Conservation (phyloP, 1,284 basidiomycete genomes). For the Pascua sp. region DNA sequence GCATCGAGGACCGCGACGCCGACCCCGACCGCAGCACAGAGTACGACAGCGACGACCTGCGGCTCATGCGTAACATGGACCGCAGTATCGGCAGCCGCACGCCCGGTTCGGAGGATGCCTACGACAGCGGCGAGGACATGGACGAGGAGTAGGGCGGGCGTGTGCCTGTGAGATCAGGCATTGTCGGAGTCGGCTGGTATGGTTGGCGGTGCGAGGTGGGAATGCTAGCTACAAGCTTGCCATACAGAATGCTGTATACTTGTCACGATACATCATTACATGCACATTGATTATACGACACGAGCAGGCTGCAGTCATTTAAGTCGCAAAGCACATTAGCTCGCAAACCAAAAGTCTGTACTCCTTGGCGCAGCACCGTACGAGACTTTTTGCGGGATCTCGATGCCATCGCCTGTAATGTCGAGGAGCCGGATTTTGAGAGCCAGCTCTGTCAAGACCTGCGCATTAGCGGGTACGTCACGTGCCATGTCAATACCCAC, state of each 20-base stretch:
- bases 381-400: slow-evolving; percentile 64
- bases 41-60: slow-evolving; percentile 18
- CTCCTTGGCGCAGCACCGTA: slow-evolving; percentile 62
- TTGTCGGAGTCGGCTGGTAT: too few relatives aligned
- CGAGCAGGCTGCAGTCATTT: too few relatives aligned
- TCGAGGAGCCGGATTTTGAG: slow-evolving; percentile 90
- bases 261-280: too few relatives aligned
- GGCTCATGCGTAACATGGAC: slow-evolving; percentile 19
- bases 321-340: slow-evolving; percentile 11
- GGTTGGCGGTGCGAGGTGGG: too few relatives aligned
- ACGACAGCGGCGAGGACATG: slow-evolving; percentile 6
- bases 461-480: neutral
- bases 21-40: slow-evolving; percentile 20
- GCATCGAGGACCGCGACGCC: slow-evolving; percentile 15
- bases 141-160: slow-evolving; percentile 15
- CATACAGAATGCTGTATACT: too few relatives aligned
- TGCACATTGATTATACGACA: too few relatives aligned
- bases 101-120: too few relatives aligned
- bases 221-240: too few relatives aligned
- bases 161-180: neutral
- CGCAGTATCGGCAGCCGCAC: slow-evolving; percentile 8
- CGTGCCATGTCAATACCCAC: slow-evolving; percentile 16
- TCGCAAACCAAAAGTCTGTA: slow-evolving; percentile 81
- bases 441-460: slow-evolving; percentile 79
- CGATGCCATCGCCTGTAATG: slow-evolving; percentile 84